Evolutionary conservation across 2,329 filamentous ascomycete genomes (phyloP).

Genomic region (Aspergillus candidus): DNA sequence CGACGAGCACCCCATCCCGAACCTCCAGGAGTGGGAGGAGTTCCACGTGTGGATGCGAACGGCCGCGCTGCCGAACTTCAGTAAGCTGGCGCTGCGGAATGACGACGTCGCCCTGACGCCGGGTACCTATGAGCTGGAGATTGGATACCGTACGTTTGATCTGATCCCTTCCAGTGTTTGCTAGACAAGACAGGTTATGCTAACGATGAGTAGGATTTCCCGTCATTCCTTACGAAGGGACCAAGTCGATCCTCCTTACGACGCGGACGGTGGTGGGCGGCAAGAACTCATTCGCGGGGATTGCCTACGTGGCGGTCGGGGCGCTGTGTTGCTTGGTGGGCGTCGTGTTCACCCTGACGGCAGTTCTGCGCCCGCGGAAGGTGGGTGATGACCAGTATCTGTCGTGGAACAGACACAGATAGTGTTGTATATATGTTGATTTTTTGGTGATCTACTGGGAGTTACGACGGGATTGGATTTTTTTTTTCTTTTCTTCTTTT

Average conservation of each 20-base stretch:
- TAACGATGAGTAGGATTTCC: conserved; percentile 61
- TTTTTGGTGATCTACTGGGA: too few species aligned
- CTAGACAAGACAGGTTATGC: conserved; percentile 8
- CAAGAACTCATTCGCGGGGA: conserved; percentile 90
- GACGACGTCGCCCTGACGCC: conserved; percentile 60
- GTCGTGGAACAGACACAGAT: too few species aligned
- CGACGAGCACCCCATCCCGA: conserved; percentile 64
- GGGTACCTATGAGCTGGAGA: conserved; percentile 70
- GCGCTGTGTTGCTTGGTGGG: conserved; percentile 88
- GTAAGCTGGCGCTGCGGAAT: conserved; percentile 84
- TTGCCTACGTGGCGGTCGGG: conserved; percentile 90
- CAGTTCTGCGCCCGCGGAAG: too few species aligned
- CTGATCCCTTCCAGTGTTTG: background rate
- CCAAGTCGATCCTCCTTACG: conserved; percentile 82
- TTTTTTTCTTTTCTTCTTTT: too few species aligned
- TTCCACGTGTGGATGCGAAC: conserved; percentile 99
- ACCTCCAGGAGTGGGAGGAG: conserved; percentile 68
- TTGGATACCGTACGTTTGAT: conserved; percentile 65
- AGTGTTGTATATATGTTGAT: too few species aligned
- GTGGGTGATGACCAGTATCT: too few species aligned
- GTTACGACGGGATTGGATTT: too few species aligned
- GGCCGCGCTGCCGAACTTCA: conserved; percentile 86
- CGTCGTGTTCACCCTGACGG: conserved; percentile 67
- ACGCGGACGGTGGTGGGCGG: conserved; percentile 91
- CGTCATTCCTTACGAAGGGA: conserved; percentile 71